These are phyloP conservation scores for Capniomyces stellatus DNA, from an alignment of 371 early-diverging fungal species.

Conservation along the genomic window DNA sequence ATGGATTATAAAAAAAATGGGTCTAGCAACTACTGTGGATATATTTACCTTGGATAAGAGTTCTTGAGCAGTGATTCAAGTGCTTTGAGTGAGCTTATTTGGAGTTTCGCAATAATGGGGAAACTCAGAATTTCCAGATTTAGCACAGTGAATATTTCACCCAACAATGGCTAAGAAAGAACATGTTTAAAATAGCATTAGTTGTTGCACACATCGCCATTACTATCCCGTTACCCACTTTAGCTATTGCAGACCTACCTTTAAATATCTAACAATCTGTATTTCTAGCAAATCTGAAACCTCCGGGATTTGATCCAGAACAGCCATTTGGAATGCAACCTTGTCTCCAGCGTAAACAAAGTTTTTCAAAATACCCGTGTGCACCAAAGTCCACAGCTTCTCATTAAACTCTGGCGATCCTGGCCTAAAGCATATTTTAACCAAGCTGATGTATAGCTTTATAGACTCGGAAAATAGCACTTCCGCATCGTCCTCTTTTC, in stretches of 20 bases:
- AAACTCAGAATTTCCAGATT: constrained; percentile 3
- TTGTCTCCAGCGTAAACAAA: constrained; percentile 2
- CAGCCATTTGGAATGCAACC: neutral
- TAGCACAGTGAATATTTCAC: neutral
- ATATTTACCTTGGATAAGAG: neutral
- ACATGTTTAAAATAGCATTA: too few relatives aligned
- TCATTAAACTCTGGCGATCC: neutral
- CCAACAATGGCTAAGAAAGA: constrained; percentile 3
- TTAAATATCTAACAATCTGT: neutral
- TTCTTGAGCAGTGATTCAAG: neutral
- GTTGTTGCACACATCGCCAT: too few relatives aligned
- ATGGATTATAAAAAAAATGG: neutral
- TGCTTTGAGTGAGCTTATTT: neutral
- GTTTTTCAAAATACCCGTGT: neutral
- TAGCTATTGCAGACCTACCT: neutral
- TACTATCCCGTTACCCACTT: too few relatives aligned
- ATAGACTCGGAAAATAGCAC: neutral
- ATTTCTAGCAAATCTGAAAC: neutral
- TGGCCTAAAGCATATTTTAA: neutral
- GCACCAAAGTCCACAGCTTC: neutral
- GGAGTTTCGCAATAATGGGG: neutral
- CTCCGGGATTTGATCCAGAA: neutral
- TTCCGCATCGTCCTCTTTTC: constrained; percentile 1
- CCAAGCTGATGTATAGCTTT: neutral
- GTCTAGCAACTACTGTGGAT: too few relatives aligned